These are phyloP conservation scores for Pinus taeda DNA, from an alignment of 75 land plant genomes.

Conservation along the genomic window DNA sequence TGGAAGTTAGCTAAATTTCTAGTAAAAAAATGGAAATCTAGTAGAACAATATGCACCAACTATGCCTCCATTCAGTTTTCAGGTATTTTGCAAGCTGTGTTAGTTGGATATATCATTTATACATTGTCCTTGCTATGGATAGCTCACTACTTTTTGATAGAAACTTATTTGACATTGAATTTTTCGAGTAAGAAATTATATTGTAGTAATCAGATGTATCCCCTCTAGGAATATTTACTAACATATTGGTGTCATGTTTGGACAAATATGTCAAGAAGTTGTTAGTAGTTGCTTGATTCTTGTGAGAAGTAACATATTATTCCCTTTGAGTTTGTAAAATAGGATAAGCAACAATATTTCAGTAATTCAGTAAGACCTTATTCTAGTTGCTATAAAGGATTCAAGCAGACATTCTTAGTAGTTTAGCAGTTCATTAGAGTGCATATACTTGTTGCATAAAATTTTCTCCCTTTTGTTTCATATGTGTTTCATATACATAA, in stretches of 20 bases:
- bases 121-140: background rate
- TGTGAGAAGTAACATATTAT: background rate
- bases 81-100: slow-evolving; percentile 20
- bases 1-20: slow-evolving; percentile 93
- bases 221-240: background rate
- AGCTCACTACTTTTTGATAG: background rate
- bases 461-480: too few species aligned
- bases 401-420: too few species aligned
- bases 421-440: too few species aligned
- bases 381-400: background rate
- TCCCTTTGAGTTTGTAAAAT: background rate
- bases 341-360: background rate
- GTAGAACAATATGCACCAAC: slow-evolving; percentile 88
- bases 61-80: slow-evolving; percentile 66
- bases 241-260: background rate
- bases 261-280: slow-evolving; percentile 14
- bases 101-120: background rate
- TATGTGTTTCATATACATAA: too few species aligned
- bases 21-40: slow-evolving; percentile 76
- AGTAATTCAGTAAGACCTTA: background rate
- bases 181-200: background rate
- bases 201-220: background rate
- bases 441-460: too few species aligned
- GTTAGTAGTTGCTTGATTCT: slow-evolving; percentile 5
- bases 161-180: background rate